Evolutionary conservation across 2,329 filamentous ascomycete genomes (phyloP), one percentile per base, ranked within the genome.

Genomic region (Talaromyces sp.): DNA sequence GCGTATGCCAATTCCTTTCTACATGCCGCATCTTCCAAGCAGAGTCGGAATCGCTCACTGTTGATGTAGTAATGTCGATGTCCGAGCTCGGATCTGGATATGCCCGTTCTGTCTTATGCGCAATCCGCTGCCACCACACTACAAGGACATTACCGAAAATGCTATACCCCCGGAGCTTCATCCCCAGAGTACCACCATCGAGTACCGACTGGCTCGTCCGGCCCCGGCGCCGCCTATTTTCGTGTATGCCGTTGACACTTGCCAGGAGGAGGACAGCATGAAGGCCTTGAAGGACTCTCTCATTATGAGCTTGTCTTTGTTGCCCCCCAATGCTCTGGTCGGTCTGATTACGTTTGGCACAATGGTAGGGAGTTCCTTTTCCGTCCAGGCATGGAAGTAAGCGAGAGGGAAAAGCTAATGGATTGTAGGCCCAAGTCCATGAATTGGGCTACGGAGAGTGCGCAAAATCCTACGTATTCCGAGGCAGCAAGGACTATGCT

Each of bases 371-470:
- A 63, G n/a, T 32, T 14, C 62, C 27, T 65, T 51, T 21, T 49
- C n/a, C n/a, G 29, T 29, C 29, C 60, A 14, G 5, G 10, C 26
- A 49, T 19, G 7, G 21, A 17, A 46, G 19, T 19, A 24, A 41
- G 38, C 38, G 38, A 43, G 5, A 43, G 21, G 43, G 19, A 21
- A 49, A 26, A 21, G 9, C 31, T 57, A 57, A 57, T 27, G 41
- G 21, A 14, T 27, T 14, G 52, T 60, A 92, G 89, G 87, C 91
- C 32, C 93, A 97, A 85, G 91, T 99, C 19, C 95, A 99, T 74
- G 95, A 99, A 78, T 91, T 99, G 67, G 95, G 95, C 59, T 99
- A 99, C 73, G 93, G 90, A 59, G 95, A 98, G 77, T 99, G 95
- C 77, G 91, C 95, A 66, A 99, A 98, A 78, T 97, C 93, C 6